phyloP scores from a whole-genome alignment of 1,284 basidiomycete species.

The Phellopilus nigrolimitatus region DNA sequence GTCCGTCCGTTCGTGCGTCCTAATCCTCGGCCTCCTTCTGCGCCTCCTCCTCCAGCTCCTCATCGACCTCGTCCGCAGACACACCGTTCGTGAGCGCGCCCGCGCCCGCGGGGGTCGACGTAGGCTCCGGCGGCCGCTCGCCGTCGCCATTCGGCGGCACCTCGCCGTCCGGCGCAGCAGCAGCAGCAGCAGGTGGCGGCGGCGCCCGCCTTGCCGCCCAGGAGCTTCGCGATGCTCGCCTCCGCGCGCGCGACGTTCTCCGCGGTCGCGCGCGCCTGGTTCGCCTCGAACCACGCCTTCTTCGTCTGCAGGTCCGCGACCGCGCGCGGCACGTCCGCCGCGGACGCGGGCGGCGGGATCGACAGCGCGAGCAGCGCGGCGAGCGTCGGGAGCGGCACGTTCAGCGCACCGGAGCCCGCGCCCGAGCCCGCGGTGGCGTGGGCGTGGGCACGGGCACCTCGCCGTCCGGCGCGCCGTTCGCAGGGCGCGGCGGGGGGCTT shows the following conservation, averaged over 20 bases:
- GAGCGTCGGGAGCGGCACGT: slow-evolving; percentile 84
- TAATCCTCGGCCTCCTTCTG: slow-evolving; percentile 27
- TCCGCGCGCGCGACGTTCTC: slow-evolving; percentile 78
- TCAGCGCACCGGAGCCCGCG: slow-evolving; percentile 57
- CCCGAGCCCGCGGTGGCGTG: too few species aligned
- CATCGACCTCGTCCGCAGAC: slow-evolving; percentile 41
- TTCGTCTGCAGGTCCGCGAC: slow-evolving; percentile 92
- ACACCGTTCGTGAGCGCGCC: slow-evolving; percentile 29
- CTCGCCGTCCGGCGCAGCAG: too few species aligned
- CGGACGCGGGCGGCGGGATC: slow-evolving; percentile 83
- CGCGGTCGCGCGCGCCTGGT: slow-evolving; percentile 61
- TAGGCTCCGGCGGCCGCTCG: slow-evolving; percentile 47
- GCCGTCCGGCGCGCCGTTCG: slow-evolving; percentile 36
- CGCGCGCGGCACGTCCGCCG: slow-evolving; percentile 77
- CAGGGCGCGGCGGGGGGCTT: slow-evolving; percentile 23
- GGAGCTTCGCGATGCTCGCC: slow-evolving; percentile 71
- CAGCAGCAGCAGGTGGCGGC: too few species aligned
- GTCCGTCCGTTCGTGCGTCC: slow-evolving; percentile 7
- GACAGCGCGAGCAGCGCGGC: slow-evolving; percentile 84
- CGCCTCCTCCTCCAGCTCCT: slow-evolving; percentile 43
- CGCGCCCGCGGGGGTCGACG: slow-evolving; percentile 37
- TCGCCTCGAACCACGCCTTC: slow-evolving; percentile 89
- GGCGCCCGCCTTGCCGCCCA: slow-evolving; percentile 42
- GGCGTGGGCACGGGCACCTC: slow-evolving; percentile 29
- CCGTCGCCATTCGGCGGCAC: slow-evolving; percentile 36